Evolutionary conservation across 352 stramenopile species (phyloP).

Genomic region (Globisporangium canariense): DNA sequence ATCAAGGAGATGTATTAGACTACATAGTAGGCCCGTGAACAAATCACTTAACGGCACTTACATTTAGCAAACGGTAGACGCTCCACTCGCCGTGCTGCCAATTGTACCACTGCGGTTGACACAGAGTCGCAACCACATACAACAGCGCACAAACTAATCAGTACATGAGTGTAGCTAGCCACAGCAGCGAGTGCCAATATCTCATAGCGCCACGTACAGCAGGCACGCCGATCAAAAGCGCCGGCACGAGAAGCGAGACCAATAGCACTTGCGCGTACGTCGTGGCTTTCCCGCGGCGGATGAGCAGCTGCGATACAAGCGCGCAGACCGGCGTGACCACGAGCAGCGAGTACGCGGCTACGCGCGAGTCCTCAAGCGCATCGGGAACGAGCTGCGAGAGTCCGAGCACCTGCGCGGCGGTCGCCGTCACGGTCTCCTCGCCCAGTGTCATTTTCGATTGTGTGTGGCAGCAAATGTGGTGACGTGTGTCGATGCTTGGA

Average conservation of each 20-base stretch:
- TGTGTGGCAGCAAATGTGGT: constrained; percentile 1
- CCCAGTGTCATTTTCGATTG: neutral
- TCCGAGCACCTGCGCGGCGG: constrained; percentile 12
- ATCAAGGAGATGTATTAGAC: neutral
- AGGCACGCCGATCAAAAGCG: constrained; percentile 36
- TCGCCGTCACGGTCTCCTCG: neutral
- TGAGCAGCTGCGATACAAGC: constrained; percentile 32
- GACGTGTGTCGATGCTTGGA: constrained; percentile 4
- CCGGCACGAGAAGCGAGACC: constrained; percentile 37
- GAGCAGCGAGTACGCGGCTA: constrained; percentile 42
- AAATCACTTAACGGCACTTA: neutral
- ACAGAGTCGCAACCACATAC: neutral
- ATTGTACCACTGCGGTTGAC: constrained; percentile 17
- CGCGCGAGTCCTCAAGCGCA: constrained; percentile 39
- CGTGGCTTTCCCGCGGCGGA: constrained; percentile 38
- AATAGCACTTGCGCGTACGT: constrained; percentile 40
- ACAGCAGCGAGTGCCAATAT: neutral
- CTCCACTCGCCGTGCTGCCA: constrained; percentile 22
- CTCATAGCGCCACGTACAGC: constrained; percentile 20
- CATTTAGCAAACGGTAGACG: constrained; percentile 24
- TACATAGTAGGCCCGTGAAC: too few species aligned
- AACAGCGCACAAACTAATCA: neutral
- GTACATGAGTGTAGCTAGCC: neutral
- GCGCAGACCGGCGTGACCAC: constrained; percentile 38
- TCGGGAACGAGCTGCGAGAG: constrained; percentile 47